Evolutionary conservation across 2,329 filamentous ascomycete genomes (phyloP).

Genomic region (Teratosphaeria zuluensis): DNA sequence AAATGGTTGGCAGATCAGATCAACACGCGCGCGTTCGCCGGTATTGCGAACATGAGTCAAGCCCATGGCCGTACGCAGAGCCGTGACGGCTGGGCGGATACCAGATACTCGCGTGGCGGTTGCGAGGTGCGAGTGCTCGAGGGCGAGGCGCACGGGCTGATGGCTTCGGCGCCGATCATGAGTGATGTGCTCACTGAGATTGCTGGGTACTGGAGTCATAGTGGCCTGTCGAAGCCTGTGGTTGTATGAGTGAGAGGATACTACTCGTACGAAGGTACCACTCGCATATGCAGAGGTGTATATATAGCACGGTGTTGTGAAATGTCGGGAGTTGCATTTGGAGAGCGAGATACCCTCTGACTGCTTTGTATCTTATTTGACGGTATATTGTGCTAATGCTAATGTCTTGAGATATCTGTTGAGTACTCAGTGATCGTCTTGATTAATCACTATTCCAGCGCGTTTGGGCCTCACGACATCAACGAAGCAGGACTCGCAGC

Average conservation of each 20-base stretch:
- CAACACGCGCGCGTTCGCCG: conserved; percentile 33
- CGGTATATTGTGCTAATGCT: background rate
- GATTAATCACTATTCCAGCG: background rate
- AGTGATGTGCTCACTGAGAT: conserved; percentile 90
- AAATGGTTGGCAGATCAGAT: conserved; percentile 91
- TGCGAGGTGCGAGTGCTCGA: conserved; percentile 88
- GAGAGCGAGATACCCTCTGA: background rate
- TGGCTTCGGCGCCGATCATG: conserved; percentile 93
- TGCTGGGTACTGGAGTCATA: conserved; percentile 64
- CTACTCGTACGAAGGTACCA: conserved; percentile 16
- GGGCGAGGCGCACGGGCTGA: conserved; percentile 86
- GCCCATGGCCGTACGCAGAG: conserved; percentile 3
- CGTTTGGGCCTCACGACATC: background rate
- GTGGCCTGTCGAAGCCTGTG: conserved; percentile 1
- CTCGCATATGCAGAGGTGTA: background rate
- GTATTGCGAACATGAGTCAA: conserved; percentile 3
- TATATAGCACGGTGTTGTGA: background rate
- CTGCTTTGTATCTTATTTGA: background rate
- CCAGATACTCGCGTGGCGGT: conserved; percentile 35
- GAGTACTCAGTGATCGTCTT: background rate
- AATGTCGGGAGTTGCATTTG: background rate
- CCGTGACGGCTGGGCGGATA: conserved; percentile 4
- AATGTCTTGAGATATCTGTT: background rate
- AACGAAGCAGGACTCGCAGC: too few species aligned
- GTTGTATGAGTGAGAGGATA: background rate